These are phyloP conservation scores for Fraxinus cuspidata DNA, from an alignment of 257 asterid genomes.

Conservation along the genomic window DNA sequence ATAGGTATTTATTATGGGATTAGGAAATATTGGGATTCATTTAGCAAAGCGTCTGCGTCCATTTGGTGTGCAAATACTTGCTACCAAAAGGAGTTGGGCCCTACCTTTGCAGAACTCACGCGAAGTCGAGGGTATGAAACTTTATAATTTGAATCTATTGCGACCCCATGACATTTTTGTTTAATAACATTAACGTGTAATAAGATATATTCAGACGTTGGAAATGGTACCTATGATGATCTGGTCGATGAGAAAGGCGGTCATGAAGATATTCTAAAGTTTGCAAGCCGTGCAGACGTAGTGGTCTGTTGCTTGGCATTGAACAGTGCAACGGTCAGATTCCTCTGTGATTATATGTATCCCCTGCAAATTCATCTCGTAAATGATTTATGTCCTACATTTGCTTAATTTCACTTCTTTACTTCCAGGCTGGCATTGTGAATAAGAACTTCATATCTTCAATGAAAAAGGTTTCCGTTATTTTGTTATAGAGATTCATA, in stretches of 20 bases:
- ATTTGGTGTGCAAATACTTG: conserved; percentile 86
- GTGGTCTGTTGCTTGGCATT: conserved; percentile 81
- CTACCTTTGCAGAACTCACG: conserved; percentile 34
- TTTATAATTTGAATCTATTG: neutral
- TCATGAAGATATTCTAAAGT: conserved; percentile 65
- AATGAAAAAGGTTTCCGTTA: conserved; percentile 75
- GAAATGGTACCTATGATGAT: conserved; percentile 36
- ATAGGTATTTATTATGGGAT: conserved; percentile 85
- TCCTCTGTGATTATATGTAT: conserved; percentile 8
- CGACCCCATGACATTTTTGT: neutral
- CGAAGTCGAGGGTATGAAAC: conserved; percentile 44
- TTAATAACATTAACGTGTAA: conserved; percentile 18
- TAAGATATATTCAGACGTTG: conserved; percentile 28
- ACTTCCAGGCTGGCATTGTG: conserved; percentile 76
- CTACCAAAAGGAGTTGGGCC: conserved; percentile 90
- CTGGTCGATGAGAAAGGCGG: conserved; percentile 86
- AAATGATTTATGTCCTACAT: conserved; percentile 2
- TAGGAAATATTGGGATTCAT: conserved; percentile 79
- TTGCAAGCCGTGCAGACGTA: conserved; percentile 78
- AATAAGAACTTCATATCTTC: conserved; percentile 70
- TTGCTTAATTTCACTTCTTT: conserved; percentile 16
- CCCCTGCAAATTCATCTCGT: neutral
- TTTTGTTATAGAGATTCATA: neutral
- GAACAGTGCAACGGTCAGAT: conserved; percentile 75
- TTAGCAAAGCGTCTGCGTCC: conserved; percentile 90